Evolutionary conservation across 2,329 filamentous ascomycete species (phyloP), one percentile per base, ranked within the genome.

Genomic region (Emmonsiellopsis sp.): DNA sequence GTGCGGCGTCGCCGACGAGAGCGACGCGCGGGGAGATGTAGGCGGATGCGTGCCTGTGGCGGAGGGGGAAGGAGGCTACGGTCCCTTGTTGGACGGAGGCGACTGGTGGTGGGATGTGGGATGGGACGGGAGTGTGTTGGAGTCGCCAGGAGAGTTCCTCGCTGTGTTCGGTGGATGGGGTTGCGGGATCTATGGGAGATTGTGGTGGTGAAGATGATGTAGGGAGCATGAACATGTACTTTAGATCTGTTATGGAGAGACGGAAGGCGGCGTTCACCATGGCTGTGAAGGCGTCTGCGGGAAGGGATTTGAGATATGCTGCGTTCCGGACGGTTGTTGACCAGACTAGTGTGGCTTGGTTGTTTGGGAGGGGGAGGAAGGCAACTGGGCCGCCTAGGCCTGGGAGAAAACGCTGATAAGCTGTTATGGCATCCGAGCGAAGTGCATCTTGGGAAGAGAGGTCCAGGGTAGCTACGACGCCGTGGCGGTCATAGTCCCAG

Each of bases 231-330:
- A 95, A 86, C 77, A 97, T 83, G 71, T 88, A 97, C 42, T 81
- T 79, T 4, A 98, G 74, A 68, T 98, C 93, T 2, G 86, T 82
- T 13, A 86, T 79, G 55, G 80, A 79, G 14, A 98, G 78, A 10
- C 90, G 83, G 74, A 98, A 96, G 0, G 89, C 93, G 0, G 92
- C 90, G 65, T 98, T 97, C 60, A 98, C 87, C 79, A 92, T 86
- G 34, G 89, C 85, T 13, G 85, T 73, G 64, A 98, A 94, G 65
- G 95, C 87, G 48, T 76, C 74, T 0, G 83, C 69, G 0, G 83
- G 74, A 4, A 98, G 77, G 39, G 79, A 80, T 74, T 95, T 96
- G 42, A 98, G 77, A 52, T 85, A 77, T 0, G 86, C 78, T 0
- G 92, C 93, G 56, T 88, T 84, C 52, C 83, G 77, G 0, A 90